Evolutionary conservation across 805 yeast genomes (phyloP), one percentile per base, ranked within the genome.

Genomic region (Middelhovenomyces tepae): DNA sequence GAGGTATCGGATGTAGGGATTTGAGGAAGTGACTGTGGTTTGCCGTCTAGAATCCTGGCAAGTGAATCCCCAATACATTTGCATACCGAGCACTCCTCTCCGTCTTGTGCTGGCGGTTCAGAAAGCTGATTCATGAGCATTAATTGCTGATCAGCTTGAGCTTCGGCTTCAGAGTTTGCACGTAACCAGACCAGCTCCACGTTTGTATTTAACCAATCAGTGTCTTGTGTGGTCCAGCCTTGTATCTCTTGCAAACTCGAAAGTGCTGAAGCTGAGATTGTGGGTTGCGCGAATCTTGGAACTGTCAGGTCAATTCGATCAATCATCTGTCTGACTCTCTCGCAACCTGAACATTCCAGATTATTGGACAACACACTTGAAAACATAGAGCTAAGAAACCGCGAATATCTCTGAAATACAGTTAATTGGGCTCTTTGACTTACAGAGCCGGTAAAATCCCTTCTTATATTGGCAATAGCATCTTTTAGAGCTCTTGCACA

Each of bases 221-320:
- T 25, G 24, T 44, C 43, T 3, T 26, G 27, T 5, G 13, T 26
- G 8, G 47, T 32, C 47, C 46, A 45, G 13, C 50, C 50, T 10
- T 38, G 16, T 13, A 32, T 35, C 18, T 35, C 36, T 14, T 27
- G 21, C 22, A 46, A 29, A n/a, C 45, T n/a, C n/a, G n/a, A n/a
- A n/a, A n/a, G n/a, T n/a, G n/a, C n/a, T n/a, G n/a, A n/a, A n/a
- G n/a, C n/a, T n/a, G n/a, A n/a, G n/a, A n/a, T n/a, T n/a, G n/a
- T n/a, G n/a, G n/a, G 32, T n/a, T 42, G 28, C n/a, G 23, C 10
- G 7, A 34, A 27, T 7, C 16, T 18, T 5, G 30, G 14, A 17
- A 41, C 27, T 10, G 40, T 34, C 4, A 37, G 32, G 10, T 29
- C 28, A 13, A 36, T 22, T 10, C n/a, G n/a, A n/a, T n/a, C n/a